Evolutionary conservation across 169 alveolate genomes (phyloP), one percentile per base, ranked within the genome.

Genomic region (Plasmodium reichenowi): DNA sequence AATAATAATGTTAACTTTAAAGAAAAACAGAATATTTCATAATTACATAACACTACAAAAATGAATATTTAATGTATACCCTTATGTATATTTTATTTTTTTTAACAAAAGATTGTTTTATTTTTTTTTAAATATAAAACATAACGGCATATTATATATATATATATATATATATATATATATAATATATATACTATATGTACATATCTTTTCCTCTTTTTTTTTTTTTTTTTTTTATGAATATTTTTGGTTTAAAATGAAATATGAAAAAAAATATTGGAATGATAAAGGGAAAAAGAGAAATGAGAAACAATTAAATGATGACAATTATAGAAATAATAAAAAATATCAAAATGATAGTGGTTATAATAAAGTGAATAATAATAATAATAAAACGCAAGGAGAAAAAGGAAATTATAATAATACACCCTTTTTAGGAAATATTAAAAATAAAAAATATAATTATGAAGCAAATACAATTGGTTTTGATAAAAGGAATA

Each of bases 191-290:
- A 32, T 32, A 32, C 3, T 32, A 32, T 38, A 38, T 38, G 8
- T 6, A 32, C 7, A 32, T 32, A 32, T 32, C 45, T 32, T 32
- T 22, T 62, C 43, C 8, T 60, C 24, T 60, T 60, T 62, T 62
- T 62, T 67, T 67, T n/a, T 38, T 66, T 29, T 43, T 66, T 66
- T 29, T 66, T 29, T 66, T 29, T 29, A 15, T 24, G 29, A 15
- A 63, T 63, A 63, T 63, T 20, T 63, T 22, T 24, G 72, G 45
- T 15, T 17, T 76, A 76, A 76, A 76, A 76, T 76, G 89, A 76
- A 76, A 76, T 76, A 76, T 76, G 89, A 64, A 59, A 76, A 76
- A 76, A 26, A 52, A 76, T 64, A 1, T 58, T 63, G 89, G 89
- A 64, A 76, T 54, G 89, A 76, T 64, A 76, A 76, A 48, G 76